These are phyloP conservation scores for Melastoma candidum DNA, from an alignment of 441 rosid species.

Conservation along the genomic window DNA sequence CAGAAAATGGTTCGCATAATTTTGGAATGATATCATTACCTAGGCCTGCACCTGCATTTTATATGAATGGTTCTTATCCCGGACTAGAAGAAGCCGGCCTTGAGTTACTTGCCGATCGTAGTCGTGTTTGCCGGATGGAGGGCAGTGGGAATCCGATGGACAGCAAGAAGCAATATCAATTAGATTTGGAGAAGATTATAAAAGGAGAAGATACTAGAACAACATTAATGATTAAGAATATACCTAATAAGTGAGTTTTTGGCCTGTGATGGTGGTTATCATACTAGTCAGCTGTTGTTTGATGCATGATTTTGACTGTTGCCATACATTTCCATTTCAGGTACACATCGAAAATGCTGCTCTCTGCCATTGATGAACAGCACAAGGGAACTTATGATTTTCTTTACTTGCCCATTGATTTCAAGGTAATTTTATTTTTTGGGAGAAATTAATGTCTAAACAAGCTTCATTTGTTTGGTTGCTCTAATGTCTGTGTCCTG, in stretches of 20 bases:
- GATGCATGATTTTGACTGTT: not conserved
- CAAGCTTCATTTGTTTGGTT: slow-evolving; percentile 5
- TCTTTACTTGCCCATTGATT: slow-evolving; percentile 68
- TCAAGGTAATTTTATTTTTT: slow-evolving; percentile 39
- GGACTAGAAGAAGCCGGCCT: slow-evolving; percentile 32
- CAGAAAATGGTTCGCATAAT: slow-evolving; percentile 40
- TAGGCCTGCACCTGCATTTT: slow-evolving; percentile 43
- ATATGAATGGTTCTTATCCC: slow-evolving; percentile 45
- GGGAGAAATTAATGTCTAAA: slow-evolving; percentile 6
- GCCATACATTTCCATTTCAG: slow-evolving; percentile 24
- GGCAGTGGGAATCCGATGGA: slow-evolving; percentile 55
- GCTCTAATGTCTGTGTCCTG: slow-evolving; percentile 14
- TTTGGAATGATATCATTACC: slow-evolving; percentile 65
- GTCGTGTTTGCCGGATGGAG: slow-evolving; percentile 53
- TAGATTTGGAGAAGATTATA: slow-evolving; percentile 64
- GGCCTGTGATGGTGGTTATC: slow-evolving; percentile 4
- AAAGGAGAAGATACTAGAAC: slow-evolving; percentile 68
- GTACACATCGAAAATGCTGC: slow-evolving; percentile 81
- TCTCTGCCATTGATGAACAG: slow-evolving; percentile 75
- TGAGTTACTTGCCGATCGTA: slow-evolving; percentile 68
- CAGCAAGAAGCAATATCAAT: slow-evolving; percentile 63
- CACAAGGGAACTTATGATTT: slow-evolving; percentile 65
- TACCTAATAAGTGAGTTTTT: slow-evolving; percentile 53
- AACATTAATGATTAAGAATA: slow-evolving; percentile 75
- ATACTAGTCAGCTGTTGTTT: not conserved